Base-by-base conservation (phyloP, 306 rosid genomes). In the Medicago ruthenica region DNA sequence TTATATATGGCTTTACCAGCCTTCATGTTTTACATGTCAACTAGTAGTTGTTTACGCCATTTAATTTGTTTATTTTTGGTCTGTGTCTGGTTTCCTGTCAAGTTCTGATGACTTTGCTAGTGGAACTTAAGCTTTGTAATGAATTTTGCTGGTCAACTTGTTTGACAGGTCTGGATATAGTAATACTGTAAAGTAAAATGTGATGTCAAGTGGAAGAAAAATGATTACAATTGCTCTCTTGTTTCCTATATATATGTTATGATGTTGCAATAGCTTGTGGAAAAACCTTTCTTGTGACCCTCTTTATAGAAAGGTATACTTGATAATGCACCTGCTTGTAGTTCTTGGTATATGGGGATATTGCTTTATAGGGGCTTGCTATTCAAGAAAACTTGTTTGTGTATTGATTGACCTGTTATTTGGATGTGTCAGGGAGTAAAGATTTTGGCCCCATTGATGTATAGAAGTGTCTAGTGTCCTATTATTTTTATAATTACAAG, bases 121-220 rank as follows among this genome's bases (percentile, higher is more conserved):
- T 60, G 77, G 45, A 39, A 58, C 14, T 8, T 8, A 8, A 59
- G 57, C 40, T 47, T 68, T 67, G 17, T 67, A 55, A 68, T 67
- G 21, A 16, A 48, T 41, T 76, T 53, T 75, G n/a, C 39, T 39
- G 8, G 67, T 45, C 54, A 31, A 44, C 10, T 53, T 50, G 45
- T 50, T 71, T 13, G 69, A 37, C 8, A 0, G 0, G 63, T 31
- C 11, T 11, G 53, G 65, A 51, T 60, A 62, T 3, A 27, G 31
- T 61, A 20, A 50, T 54, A 21, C 1, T 54, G 14, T 54, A 81
- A 7, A 59, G 59, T 17, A 51, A 51, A 34, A 9, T 51, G 57
- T 44, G 36, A 34, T 17, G 31, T 24, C 7, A 13, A 9, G 4
- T 67, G 16, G 59, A 18, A 24, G 24, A 61, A 44, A 73, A 44